Conservation (phyloP, 257 asterid species). For the Nicotiana tabacum region DNA sequence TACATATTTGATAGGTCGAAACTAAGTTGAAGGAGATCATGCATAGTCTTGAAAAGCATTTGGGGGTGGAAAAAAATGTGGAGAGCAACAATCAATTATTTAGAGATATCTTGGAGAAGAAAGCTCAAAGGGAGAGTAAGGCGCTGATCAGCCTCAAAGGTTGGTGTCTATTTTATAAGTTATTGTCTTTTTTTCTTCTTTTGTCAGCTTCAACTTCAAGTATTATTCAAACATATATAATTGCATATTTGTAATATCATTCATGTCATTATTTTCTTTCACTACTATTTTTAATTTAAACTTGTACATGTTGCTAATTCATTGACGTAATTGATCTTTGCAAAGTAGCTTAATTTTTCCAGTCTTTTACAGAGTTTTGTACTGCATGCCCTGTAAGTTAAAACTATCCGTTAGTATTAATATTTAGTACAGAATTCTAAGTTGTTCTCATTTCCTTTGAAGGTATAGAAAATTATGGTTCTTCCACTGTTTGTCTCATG, state of each 20-base stretch:
- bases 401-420: background rate
- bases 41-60: conserved; percentile 27
- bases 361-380: conserved; percentile 1
- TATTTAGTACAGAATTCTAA: conserved; percentile 20
- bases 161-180: background rate
- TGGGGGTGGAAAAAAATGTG: conserved; percentile 20
- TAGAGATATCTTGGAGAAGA: conserved; percentile 42
- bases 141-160: conserved; percentile 21
- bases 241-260: background rate
- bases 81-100: conserved; percentile 34
- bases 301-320: background rate
- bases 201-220: background rate
- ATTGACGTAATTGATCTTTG: conserved; percentile 15
- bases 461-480: conserved; percentile 13
- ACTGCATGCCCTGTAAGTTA: conserved; percentile 12
- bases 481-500: background rate
- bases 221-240: background rate
- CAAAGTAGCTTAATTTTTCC: conserved; percentile 21
- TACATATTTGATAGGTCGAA: conserved; percentile 24
- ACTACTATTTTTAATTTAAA: background rate
- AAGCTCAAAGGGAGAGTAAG: conserved; percentile 43
- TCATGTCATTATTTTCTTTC: background rate
- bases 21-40: conserved; percentile 23
- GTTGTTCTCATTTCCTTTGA: conserved; percentile 12
- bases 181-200: background rate